Conservation (phyloP, 768 basidiomycete genomes). For the Paxillus involutus region DNA sequence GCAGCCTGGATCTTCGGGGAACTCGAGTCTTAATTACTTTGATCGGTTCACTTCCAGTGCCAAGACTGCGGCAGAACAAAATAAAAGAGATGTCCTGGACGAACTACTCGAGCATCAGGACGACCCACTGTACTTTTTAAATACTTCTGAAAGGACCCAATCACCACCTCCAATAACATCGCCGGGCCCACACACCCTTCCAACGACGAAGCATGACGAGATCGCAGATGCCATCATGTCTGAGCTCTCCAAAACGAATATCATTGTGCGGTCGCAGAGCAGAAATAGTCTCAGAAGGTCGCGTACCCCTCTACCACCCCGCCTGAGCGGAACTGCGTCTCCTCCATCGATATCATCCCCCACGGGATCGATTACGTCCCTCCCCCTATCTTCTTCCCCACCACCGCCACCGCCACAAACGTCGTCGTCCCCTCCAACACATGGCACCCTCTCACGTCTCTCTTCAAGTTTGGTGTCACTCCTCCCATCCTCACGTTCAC, state of each 20-base stretch:
- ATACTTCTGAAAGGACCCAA: conserved; percentile 14
- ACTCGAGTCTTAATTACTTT: conserved; percentile 50
- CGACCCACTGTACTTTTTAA: conserved; percentile 65
- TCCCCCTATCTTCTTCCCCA: conserved; percentile 5
- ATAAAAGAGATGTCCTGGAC: conserved; percentile 53
- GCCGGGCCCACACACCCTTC: conserved; percentile 31
- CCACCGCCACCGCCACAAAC: background rate
- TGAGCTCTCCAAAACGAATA: conserved; percentile 14
- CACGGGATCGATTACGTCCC: conserved; percentile 13
- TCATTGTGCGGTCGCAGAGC: conserved; percentile 1
- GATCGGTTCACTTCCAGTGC: conserved; percentile 60
- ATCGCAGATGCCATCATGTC: conserved; percentile 41
- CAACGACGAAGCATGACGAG: conserved; percentile 33
- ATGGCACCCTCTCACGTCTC: conserved; percentile 43
- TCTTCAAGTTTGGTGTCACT: conserved; percentile 56
- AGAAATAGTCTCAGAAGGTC: conserved; percentile 10
- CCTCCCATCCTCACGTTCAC: conserved; percentile 28
- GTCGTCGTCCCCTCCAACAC: conserved; percentile 11
- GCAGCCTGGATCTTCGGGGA: conserved; percentile 2
- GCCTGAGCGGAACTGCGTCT: conserved; percentile 17
- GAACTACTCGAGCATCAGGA: conserved; percentile 68
- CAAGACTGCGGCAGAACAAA: conserved; percentile 51
- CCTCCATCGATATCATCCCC: conserved; percentile 24
- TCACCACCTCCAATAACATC: conserved; percentile 1
- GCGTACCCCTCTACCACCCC: conserved; percentile 21